Percentiles rank a stretch among this genome's conserved stretches.
phyloP scores from a whole-genome alignment of 345 rosid species.

The Linum trigynum region DNA sequence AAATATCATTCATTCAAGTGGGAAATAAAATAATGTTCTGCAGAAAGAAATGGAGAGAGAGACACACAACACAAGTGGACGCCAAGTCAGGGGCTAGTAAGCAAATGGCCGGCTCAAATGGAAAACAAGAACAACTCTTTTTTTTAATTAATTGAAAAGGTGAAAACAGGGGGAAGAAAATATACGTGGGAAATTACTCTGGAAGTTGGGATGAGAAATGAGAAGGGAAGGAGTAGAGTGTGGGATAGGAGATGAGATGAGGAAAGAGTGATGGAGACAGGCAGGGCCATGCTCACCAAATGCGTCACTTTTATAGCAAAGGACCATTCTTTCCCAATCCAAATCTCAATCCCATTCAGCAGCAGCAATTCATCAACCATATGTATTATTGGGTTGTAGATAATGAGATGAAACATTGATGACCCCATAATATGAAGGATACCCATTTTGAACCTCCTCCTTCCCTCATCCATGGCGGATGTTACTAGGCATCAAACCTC shows the following conservation, averaged over 20 bases:
- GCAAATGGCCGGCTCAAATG: too few relatives aligned
- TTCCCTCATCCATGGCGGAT: conserved; percentile 21
- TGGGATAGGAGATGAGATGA: not conserved
- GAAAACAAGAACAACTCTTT: too few relatives aligned
- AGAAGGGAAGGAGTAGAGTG: not conserved
- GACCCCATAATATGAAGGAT: not conserved
- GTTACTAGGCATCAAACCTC: conserved; percentile 6
- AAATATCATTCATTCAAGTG: too few relatives aligned
- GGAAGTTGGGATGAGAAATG: too few relatives aligned
- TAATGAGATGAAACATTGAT: not conserved
- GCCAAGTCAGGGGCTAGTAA: too few relatives aligned
- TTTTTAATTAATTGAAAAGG: too few relatives aligned
- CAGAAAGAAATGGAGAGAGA: too few relatives aligned
- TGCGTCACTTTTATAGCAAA: not conserved
- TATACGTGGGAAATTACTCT: too few relatives aligned
- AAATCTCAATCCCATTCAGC: not conserved
- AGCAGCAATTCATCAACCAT: not conserved
- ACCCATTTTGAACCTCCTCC: not conserved
- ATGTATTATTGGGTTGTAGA: not conserved
- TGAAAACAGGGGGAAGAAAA: too few relatives aligned
- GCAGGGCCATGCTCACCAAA: not conserved
- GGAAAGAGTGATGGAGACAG: not conserved
- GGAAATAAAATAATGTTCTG: too few relatives aligned
- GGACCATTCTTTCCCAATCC: not conserved
- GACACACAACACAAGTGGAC: too few relatives aligned